Evolutionary conservation across 306 rosid species (phyloP).

Genomic region (Echinosophora koreensis): DNA sequence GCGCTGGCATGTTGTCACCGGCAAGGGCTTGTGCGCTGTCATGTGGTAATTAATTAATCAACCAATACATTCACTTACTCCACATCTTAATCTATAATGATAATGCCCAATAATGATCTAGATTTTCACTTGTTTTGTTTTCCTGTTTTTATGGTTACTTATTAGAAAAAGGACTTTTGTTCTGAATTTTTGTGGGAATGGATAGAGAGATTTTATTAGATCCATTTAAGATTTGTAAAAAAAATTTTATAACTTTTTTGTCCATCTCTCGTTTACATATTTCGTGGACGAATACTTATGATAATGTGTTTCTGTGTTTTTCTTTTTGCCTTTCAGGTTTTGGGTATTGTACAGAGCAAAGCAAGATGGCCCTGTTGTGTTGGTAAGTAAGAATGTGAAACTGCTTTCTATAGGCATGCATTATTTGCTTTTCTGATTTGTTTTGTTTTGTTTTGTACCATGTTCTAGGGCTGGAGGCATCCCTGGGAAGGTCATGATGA

Average conservation of each 20-base stretch:
- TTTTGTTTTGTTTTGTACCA: too few species aligned
- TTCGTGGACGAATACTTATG: too few species aligned
- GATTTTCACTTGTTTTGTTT: neutral
- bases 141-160: neutral
- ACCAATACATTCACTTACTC: too few species aligned
- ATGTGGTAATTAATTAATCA: slow-evolving; percentile 73
- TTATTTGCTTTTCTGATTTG: too few species aligned
- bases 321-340: slow-evolving; percentile 71
- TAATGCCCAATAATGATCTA: neutral
- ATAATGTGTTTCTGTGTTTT: neutral
- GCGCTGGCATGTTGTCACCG: slow-evolving; percentile 91
- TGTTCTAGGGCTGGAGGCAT: slow-evolving; percentile 90
- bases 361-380: slow-evolving; percentile 93
- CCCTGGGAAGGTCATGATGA: slow-evolving; percentile 98
- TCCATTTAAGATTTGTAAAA: too few species aligned
- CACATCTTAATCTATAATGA: too few species aligned
- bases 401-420: too few species aligned
- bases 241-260: too few species aligned
- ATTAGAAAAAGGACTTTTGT: too few species aligned
- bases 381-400: slow-evolving; percentile 63
- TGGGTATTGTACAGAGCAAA: slow-evolving; percentile 96
- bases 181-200: too few species aligned
- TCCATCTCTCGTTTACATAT: too few species aligned
- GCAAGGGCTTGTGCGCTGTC: slow-evolving; percentile 95
- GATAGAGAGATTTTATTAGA: too few species aligned